phyloP scores from a whole-genome alignment of 495 filamentous ascomycete species.

The Xanthoparmelia taractica region DNA sequence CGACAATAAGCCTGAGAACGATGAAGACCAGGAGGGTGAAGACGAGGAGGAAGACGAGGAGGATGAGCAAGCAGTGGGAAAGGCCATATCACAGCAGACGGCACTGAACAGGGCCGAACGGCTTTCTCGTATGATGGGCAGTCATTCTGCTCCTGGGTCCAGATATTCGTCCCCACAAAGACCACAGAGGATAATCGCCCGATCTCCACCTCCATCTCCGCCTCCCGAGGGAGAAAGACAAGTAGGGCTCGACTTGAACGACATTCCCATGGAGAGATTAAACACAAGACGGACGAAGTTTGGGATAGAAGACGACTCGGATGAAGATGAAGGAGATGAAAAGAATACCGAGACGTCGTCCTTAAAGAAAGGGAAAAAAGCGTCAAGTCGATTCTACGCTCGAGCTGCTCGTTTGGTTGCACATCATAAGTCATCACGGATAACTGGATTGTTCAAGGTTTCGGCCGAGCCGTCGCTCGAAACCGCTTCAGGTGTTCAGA shows the following conservation, averaged over 20 bases:
- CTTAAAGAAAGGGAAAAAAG: conserved; percentile 3
- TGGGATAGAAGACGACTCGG: conserved; percentile 27
- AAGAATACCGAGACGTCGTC: not conserved
- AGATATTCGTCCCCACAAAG: conserved; percentile 15
- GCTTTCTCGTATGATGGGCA: conserved; percentile 25
- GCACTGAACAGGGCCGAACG: conserved; percentile 26
- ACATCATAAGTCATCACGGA: conserved; percentile 28
- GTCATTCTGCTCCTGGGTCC: conserved; percentile 27
- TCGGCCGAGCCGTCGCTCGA: conserved; percentile 27
- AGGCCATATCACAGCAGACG: conserved; percentile 21
- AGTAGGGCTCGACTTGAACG: conserved; percentile 21
- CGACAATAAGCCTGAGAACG: not conserved
- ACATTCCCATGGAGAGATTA: conserved; percentile 26
- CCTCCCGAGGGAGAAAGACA: conserved; percentile 10
- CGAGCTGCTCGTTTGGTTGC: conserved; percentile 18
- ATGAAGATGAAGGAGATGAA: conserved; percentile 22
- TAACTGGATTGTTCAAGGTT: conserved; percentile 35
- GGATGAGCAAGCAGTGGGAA: conserved; percentile 14
- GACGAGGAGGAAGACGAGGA: conserved; percentile 11
- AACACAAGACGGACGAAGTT: conserved; percentile 20
- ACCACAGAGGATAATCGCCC: conserved; percentile 1
- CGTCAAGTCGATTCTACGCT: conserved; percentile 2
- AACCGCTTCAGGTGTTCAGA: conserved; percentile 40
- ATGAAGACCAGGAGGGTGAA: not conserved
- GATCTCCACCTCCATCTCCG: conserved; percentile 22